Conservation (phyloP, 2,329 filamentous ascomycete species). For the Aureobasidium sp. region DNA sequence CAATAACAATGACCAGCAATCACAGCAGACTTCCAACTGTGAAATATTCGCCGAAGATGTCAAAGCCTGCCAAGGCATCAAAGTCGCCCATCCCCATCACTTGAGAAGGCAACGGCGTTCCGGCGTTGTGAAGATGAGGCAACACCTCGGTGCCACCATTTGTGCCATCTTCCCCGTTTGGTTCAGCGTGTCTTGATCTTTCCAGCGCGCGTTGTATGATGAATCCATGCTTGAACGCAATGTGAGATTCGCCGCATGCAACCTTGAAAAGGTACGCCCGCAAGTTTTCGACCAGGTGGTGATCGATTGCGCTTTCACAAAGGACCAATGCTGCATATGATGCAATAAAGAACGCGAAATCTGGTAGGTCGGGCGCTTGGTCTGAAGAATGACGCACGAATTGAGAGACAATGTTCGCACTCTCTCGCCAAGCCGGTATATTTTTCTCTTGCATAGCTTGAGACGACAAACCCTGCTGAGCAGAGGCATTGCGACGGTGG, state of each 20-base stretch:
- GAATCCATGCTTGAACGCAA: conserved; percentile 1
- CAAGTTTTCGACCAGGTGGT: conserved; percentile 10
- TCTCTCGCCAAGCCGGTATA: not conserved
- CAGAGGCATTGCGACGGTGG: conserved; percentile 1
- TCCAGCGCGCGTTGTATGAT: conserved; percentile 11
- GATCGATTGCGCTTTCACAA: conserved; percentile 10
- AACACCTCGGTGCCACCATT: not conserved
- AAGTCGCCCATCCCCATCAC: not conserved
- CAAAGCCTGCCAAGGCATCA: conserved; percentile 3
- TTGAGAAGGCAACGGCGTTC: not conserved
- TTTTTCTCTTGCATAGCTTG: not conserved
- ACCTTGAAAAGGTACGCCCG: conserved; percentile 3
- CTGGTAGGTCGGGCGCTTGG: not conserved
- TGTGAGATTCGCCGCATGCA: conserved; percentile 3
- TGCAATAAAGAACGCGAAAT: conserved; percentile 15
- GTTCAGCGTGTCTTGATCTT: not conserved
- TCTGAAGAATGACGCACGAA: conserved; percentile 4
- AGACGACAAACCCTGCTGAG: not conserved
- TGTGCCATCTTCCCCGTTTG: not conserved
- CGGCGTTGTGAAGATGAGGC: not conserved
- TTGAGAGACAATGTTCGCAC: conserved; percentile 14
- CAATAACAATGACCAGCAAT: not conserved
- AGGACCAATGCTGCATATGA: conserved; percentile 11
- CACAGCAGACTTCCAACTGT: conserved; percentile 9
- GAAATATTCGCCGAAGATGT: conserved; percentile 14